Base-by-base conservation (phyloP, 495 filamentous ascomycete species). In the Margaritispora aquatica region DNA sequence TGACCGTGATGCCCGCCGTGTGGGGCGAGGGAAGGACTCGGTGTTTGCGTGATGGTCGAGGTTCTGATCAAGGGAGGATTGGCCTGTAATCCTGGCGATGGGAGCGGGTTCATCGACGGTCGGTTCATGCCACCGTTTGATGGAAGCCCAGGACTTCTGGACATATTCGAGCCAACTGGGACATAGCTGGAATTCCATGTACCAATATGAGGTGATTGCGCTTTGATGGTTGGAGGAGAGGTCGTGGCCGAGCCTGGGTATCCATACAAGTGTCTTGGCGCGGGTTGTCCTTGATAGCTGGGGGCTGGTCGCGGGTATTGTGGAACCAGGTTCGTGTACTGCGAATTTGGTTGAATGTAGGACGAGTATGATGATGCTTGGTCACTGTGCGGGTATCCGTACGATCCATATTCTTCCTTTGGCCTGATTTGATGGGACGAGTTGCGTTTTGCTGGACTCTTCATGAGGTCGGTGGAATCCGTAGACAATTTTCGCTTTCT, bases 31-130 rank as follows among this genome's bases (percentile, higher is more conserved):
- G 73, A 61, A n/a, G 79, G 52, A 68, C 70, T 71, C 53, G 68
- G 75, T 2, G 77, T 74, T 57, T 84, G 81, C 59, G 88, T 81
- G 21, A 96, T 63, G 1, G 88, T 94, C 21, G 92, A 95, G 1
- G 94, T 96, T 41, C 94, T 81, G 54, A 96, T 87, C 20, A 98
- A 74, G 54, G 81, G 83, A 49, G 79, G 93, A 71, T 80, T 88
- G 13, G 69, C 70, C 13, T 68, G 49, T n/a, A 19, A 46, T 8
- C 54, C 54, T 41, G 55, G 63, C 51, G 26, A 67, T 20, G 62
- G 65, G 60, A 49, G 73, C 59, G 31, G 75, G 60, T 26, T 72
- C 66, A 46, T 71, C 34, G 3, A 70, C 54, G 20, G 71, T 74
- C 69, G 63, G 74, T 66, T 34, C 78, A 77, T 29, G 80, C 19